Conservation (phyloP, 805 yeast species). For the Wickerhamiella parazyma region DNA sequence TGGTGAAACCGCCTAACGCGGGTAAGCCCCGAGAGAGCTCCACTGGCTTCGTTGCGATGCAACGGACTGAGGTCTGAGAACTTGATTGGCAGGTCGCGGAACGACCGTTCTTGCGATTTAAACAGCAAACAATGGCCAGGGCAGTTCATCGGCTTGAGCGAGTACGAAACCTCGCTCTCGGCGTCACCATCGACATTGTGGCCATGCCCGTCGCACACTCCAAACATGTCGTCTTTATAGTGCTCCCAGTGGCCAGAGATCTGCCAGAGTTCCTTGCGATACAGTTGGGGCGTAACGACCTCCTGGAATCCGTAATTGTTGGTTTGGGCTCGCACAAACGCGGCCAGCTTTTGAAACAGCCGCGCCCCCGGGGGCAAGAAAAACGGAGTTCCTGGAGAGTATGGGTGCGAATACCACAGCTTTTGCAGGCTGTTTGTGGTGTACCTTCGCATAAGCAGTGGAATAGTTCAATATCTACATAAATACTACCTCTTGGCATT, state of each 20-base stretch:
- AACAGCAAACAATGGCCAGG: constrained; percentile 75
- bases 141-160: constrained; percentile 73
- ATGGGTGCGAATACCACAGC: constrained; percentile 62
- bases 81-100: constrained; percentile 75
- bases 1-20: constrained; percentile 92
- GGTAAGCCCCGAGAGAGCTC: constrained; percentile 84
- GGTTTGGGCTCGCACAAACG: constrained; percentile 79
- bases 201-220: constrained; percentile 37
- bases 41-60: constrained; percentile 90
- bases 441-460: neutral
- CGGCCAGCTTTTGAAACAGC: constrained; percentile 62
- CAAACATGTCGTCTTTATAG: constrained; percentile 88
- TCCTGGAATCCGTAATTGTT: constrained; percentile 72
- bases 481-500: too few relatives aligned
- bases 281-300: constrained; percentile 84
- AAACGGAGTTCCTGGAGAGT: constrained; percentile 85
- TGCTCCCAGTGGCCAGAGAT: constrained; percentile 93
- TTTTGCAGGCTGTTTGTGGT: constrained; percentile 34
- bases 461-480: too few relatives aligned
- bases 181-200: constrained; percentile 1
- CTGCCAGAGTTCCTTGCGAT: constrained; percentile 73
- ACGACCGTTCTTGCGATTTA: constrained; percentile 60
- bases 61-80: constrained; percentile 80
- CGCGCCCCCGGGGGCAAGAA: constrained; percentile 88
- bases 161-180: constrained; percentile 37